Conservation (phyloP, 805 yeast species). For the Jamesozyma piceae region DNA sequence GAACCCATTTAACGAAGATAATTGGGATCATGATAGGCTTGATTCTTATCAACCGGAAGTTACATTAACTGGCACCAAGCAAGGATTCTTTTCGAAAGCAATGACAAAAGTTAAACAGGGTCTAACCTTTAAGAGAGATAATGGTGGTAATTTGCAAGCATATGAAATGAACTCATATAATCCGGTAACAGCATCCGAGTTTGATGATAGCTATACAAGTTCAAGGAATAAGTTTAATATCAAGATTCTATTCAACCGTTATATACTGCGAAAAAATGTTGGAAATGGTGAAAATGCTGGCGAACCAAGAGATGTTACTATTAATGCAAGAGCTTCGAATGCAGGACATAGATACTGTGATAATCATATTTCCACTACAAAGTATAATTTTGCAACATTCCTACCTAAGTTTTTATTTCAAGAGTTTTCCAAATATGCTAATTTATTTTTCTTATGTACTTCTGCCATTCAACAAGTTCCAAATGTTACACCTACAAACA, state of each 20-base stretch:
- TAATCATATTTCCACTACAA: slow-evolving; percentile 89
- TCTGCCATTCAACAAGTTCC: slow-evolving; percentile 96
- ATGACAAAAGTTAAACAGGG: slow-evolving; percentile 10
- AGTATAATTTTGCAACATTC: slow-evolving; percentile 87
- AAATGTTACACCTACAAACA: slow-evolving; percentile 87
- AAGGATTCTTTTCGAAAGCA: slow-evolving; percentile 15
- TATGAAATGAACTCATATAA: slow-evolving; percentile 28
- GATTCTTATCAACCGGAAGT: slow-evolving; percentile 10
- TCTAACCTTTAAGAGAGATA: slow-evolving; percentile 8
- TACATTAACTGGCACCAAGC: slow-evolving; percentile 6
- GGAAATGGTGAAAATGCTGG: slow-evolving; percentile 6
- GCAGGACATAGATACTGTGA: slow-evolving; percentile 50
- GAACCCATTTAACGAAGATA: slow-evolving; percentile 19
- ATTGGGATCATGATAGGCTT: slow-evolving; percentile 10
- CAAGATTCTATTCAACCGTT: slow-evolving; percentile 31
- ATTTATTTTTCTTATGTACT: slow-evolving; percentile 85
- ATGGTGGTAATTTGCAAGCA: slow-evolving; percentile 9
- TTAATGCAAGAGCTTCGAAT: slow-evolving; percentile 57
- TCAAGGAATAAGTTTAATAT: slow-evolving; percentile 33
- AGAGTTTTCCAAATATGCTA: slow-evolving; percentile 95
- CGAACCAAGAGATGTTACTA: slow-evolving; percentile 57
- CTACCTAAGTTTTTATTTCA: slow-evolving; percentile 90
- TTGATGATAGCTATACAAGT: slow-evolving; percentile 22
- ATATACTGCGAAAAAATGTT: slow-evolving; percentile 27
- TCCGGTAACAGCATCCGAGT: slow-evolving; percentile 14